Evolutionary conservation across 371 early-diverging fungal genomes (phyloP).

Genomic region (Apophysomyces elegans): DNA sequence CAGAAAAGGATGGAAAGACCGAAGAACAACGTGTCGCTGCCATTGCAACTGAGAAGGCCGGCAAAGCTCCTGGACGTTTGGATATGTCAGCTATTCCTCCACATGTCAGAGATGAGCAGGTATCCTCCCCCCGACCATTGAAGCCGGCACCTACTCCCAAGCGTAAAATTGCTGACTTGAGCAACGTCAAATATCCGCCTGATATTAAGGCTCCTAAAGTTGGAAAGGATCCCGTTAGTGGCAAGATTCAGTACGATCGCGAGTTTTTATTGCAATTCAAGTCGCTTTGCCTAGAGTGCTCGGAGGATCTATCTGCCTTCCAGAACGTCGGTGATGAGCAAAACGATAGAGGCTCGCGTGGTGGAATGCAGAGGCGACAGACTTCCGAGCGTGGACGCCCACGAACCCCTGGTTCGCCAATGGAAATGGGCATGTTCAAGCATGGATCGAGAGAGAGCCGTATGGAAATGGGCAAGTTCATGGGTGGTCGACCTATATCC

Average conservation of each 20-base stretch:
- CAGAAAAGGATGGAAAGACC: constrained; percentile 24
- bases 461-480: constrained; percentile 55
- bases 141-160: constrained; percentile 30
- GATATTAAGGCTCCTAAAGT: constrained; percentile 46
- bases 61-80: constrained; percentile 37
- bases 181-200: constrained; percentile 46
- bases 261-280: constrained; percentile 84
- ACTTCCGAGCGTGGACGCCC: constrained; percentile 64
- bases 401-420: constrained; percentile 48
- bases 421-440: constrained; percentile 52
- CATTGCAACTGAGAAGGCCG: constrained; percentile 41
- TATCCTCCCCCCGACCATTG: constrained; percentile 20
- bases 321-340: constrained; percentile 67
- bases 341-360: constrained; percentile 38
- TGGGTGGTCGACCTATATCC: constrained; percentile 48
- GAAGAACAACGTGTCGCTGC: constrained; percentile 40
- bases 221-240: constrained; percentile 38
- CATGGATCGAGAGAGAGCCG: constrained; percentile 47
- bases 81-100: constrained; percentile 40
- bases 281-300: constrained; percentile 66
- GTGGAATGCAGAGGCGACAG: constrained; percentile 56
- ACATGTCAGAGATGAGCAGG: constrained; percentile 28
- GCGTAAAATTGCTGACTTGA: constrained; percentile 40
- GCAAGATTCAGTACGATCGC: constrained; percentile 66
- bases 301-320: constrained; percentile 69